Base-by-base conservation (phyloP, 2,329 filamentous ascomycete species). In the Ophiosphaerella herpotricha region DNA sequence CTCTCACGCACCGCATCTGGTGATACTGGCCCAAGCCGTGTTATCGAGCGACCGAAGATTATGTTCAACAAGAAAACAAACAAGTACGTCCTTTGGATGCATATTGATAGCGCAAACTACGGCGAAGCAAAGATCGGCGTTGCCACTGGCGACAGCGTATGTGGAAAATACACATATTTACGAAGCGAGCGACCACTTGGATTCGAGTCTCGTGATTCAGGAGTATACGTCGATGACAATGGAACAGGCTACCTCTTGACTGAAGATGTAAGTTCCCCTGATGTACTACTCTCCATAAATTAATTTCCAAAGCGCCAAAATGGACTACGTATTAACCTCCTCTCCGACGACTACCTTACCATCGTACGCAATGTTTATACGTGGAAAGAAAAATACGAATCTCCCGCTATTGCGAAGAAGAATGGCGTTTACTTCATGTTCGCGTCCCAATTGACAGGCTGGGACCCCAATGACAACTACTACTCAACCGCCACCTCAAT, bases 31-130 rank as follows among this genome's bases (percentile, higher is more conserved):
- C 83, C 84, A 0, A 78, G 78, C 53, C 80, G 85, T 2, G 78
- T 89, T 9, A 81, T 89, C 2, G 86, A 89, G 68, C 74, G 86
- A 16, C 86, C 86, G 2, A 88, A 89, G 70, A 80, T 89, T 4
- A 80, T 89, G 5, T 87, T 83, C 73, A 89, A 89, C 56, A 81
- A 84, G 12, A 72, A 74, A n/a, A 88, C 85, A 0, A 60, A 68
- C 5, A 83, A 85, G 55, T 89, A 85, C 67, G 85, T 89, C n/a
- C 73, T 89, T 67, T 88, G 83, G 76, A 78, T 88, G 76, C 86
- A 89, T 63, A 86, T 88, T 41, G 86, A 89, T 62, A 79, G 74
- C 47, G 75, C 75, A 26, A 78, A 78, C 62, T 89, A 89, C 57
- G 78, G 76, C 1, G 85, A 87, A 32, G 86, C 86, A 0, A 83